Percentiles rank a stretch among this genome's conserved stretches.
Evolutionary conservation across 2,329 filamentous ascomycete species (phyloP).

Genomic region (Xylariales sp.): DNA sequence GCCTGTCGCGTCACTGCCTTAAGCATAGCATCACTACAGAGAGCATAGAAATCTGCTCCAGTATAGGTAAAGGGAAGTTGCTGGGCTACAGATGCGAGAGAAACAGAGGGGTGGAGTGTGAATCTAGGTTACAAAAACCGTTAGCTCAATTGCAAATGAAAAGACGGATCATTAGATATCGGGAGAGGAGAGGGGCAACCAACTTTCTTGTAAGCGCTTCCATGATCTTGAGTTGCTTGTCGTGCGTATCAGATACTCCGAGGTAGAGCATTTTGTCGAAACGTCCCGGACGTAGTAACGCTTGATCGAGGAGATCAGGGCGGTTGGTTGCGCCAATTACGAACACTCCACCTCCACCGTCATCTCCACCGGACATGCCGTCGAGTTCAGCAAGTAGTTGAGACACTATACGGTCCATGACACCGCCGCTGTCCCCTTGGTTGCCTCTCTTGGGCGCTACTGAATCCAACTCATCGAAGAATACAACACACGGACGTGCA

Average conservation of each 20-base stretch:
- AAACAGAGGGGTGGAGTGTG: slow-evolving; percentile 73
- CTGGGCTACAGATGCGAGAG: slow-evolving; percentile 68
- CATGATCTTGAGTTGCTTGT: slow-evolving; percentile 91
- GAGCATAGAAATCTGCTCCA: slow-evolving; percentile 92
- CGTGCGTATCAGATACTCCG: slow-evolving; percentile 92
- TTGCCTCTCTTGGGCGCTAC: slow-evolving; percentile 96
- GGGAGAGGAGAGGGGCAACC: slow-evolving; percentile 28
- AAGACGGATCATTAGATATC: background rate
- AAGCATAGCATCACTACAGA: slow-evolving; percentile 97
- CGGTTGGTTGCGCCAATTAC: slow-evolving; percentile 96
- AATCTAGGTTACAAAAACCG: slow-evolving; percentile 59
- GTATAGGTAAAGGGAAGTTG: slow-evolving; percentile 92
- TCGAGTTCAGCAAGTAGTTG: slow-evolving; percentile 93
- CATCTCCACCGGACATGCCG: slow-evolving; percentile 92
- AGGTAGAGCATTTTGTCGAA: slow-evolving; percentile 99
- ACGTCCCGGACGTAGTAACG: slow-evolving; percentile 79
- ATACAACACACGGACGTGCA: slow-evolving; percentile 82
- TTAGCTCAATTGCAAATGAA: background rate
- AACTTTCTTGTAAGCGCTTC: slow-evolving; percentile 93
- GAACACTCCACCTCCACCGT: slow-evolving; percentile 79
- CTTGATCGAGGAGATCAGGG: slow-evolving; percentile 88
- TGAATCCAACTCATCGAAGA: slow-evolving; percentile 90
- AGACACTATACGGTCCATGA: slow-evolving; percentile 96
- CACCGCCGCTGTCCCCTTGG: slow-evolving; percentile 92
- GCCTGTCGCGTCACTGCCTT: slow-evolving; percentile 95